Conservation (phyloP, 78 protist species). For the Protostelium mycophagum region DNA sequence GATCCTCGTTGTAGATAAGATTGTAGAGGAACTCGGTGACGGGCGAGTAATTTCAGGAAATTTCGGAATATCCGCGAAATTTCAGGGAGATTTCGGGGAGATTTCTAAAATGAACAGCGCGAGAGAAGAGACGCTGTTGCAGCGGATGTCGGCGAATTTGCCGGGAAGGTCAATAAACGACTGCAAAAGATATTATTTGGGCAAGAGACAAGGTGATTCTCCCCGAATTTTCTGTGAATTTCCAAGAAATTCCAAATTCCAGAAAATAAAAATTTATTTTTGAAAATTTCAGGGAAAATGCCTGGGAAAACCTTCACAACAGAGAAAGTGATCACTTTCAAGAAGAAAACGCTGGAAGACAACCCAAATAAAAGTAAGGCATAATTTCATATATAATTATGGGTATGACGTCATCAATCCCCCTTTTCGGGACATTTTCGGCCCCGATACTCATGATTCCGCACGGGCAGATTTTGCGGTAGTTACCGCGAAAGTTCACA, state of each 20-base stretch:
- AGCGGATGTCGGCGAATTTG: background rate
- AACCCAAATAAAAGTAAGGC: background rate
- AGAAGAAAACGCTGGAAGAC: background rate
- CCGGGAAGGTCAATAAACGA: background rate
- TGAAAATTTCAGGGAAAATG: background rate
- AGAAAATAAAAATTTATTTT: too few species aligned
- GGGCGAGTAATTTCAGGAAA: background rate
- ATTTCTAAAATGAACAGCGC: background rate
- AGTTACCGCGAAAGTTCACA: too few species aligned
- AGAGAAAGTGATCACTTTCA: background rate
- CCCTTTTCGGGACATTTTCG: too few species aligned
- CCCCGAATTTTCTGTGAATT: too few species aligned
- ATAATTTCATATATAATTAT: too few species aligned
- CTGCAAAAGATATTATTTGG: background rate
- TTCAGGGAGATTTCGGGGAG: background rate
- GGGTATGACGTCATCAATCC: too few species aligned
- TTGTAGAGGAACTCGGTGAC: background rate
- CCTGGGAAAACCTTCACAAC: background rate
- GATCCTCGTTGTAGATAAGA: too few species aligned
- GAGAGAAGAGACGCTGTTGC: background rate
- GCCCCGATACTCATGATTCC: too few species aligned
- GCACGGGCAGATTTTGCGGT: too few species aligned
- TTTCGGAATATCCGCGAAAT: background rate
- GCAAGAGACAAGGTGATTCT: background rate
- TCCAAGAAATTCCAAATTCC: too few species aligned